These are phyloP conservation scores for Catunica adiposa DNA, from an alignment of 2,329 filamentous ascomycete species.

Conservation along the genomic window DNA sequence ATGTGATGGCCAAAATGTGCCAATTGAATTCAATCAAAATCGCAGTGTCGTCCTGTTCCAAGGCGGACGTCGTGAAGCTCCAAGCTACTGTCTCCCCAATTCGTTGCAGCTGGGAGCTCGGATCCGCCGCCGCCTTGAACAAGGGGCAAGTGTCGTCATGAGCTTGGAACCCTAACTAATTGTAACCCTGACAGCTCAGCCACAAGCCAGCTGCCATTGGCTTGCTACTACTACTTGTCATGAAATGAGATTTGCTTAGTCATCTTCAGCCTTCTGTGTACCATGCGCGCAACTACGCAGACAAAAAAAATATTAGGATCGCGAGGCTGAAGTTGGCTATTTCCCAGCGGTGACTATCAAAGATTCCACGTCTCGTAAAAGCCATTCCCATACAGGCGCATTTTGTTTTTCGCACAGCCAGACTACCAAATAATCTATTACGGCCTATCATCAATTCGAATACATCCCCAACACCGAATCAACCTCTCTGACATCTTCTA, in stretches of 20 bases:
- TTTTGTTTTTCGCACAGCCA: background rate
- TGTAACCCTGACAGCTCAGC: background rate
- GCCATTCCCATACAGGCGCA: background rate
- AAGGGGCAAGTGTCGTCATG: slow-evolving; percentile 1
- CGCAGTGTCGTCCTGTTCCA: background rate
- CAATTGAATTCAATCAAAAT: background rate
- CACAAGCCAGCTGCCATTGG: background rate
- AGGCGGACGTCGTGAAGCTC: slow-evolving; percentile 11
- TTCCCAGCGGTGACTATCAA: background rate
- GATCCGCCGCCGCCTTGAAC: background rate
- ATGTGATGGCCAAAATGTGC: background rate
- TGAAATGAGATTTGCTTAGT: background rate
- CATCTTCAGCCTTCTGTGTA: slow-evolving; percentile 2
- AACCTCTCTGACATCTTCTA: background rate
- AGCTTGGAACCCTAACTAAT: background rate
- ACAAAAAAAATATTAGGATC: background rate
- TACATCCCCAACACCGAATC: no score
- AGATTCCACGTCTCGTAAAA: background rate
- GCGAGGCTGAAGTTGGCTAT: background rate
- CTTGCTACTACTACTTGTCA: no score
- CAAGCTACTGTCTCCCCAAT: background rate
- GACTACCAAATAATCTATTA: background rate
- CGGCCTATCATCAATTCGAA: no score
- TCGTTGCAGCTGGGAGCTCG: background rate
- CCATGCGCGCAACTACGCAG: background rate